A percentile compares a stretch with the other conserved stretches of the same genome.
Evolutionary conservation across 2,329 filamentous ascomycete genomes (phyloP).

Genomic region (Paecilomyces variotii): DNA sequence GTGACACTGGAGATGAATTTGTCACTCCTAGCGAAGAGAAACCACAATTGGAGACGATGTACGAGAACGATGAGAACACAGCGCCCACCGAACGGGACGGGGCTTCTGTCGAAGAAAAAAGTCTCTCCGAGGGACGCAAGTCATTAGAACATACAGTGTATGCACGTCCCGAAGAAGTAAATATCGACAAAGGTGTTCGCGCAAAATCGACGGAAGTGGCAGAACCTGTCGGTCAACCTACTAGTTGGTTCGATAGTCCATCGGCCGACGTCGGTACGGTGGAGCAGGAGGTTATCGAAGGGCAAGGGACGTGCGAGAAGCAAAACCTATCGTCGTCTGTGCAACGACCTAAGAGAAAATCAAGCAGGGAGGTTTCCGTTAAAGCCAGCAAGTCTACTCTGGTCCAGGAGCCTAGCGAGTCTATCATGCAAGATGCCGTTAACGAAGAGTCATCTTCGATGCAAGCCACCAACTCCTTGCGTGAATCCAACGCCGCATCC

Average conservation of each 20-base stretch:
- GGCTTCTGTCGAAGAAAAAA: not conserved
- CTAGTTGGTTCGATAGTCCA: conserved; percentile 14
- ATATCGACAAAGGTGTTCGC: not conserved
- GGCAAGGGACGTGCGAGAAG: conserved; percentile 22
- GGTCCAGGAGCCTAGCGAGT: conserved; percentile 14
- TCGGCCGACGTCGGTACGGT: conserved; percentile 13
- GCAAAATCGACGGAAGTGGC: conserved; percentile 11
- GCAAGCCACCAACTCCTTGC: conserved; percentile 19
- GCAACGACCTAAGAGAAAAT: conserved; percentile 22
- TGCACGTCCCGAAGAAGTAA: not conserved
- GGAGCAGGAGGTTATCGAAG: conserved; percentile 23
- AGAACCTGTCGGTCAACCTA: conserved; percentile 11
- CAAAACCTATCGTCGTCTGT: conserved; percentile 17
- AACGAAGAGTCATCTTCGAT: conserved; percentile 7
- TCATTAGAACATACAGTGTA: not conserved
- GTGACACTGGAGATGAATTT: conserved; percentile 12
- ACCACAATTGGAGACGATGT: conserved; percentile 29
- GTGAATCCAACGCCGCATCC: conserved; percentile 9
- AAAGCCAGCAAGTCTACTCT: conserved; percentile 15
- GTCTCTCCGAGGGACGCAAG: not conserved
- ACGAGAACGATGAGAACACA: conserved; percentile 24
- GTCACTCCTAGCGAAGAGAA: conserved; percentile 19
- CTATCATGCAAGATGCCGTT: conserved; percentile 8
- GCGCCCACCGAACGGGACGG: conserved; percentile 9
- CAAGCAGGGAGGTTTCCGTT: conserved; percentile 16